phyloP scores from a whole-genome alignment of 352 stramenopile species.

The Pythium sukuiense region DNA sequence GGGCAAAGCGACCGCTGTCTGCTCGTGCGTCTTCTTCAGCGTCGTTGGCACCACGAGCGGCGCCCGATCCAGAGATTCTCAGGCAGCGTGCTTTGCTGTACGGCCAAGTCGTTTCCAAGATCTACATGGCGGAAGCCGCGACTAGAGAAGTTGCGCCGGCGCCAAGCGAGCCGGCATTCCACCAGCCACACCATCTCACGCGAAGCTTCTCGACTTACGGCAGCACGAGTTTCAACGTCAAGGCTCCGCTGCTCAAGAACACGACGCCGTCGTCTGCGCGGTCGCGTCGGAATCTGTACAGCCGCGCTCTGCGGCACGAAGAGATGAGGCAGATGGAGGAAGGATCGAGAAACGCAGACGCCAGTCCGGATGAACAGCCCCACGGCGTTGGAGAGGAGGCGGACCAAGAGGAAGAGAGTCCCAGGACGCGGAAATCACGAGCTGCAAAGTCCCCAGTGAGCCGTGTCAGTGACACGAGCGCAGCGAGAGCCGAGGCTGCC shows the following conservation, averaged over 20 bases:
- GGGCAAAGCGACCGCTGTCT: constrained; percentile 28
- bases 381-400: background rate
- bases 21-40: constrained; percentile 23
- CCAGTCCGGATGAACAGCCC: background rate
- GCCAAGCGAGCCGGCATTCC: background rate
- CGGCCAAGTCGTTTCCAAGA: constrained; percentile 51
- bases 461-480: background rate
- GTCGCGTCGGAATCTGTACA: background rate
- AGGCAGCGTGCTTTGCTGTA: constrained; percentile 52
- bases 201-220: constrained; percentile 35
- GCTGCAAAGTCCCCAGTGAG: background rate
- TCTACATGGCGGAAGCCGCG: constrained; percentile 33
- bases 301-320: background rate
- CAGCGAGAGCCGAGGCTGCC: background rate
- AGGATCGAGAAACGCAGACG: background rate
- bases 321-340: background rate
- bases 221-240: constrained; percentile 25
- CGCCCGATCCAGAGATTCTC: constrained; percentile 30
- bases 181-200: constrained; percentile 24
- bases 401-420: background rate
- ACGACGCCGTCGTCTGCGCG: constrained; percentile 4
- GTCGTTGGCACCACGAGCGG: background rate
- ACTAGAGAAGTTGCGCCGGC: background rate
- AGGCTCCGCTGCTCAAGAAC: constrained; percentile 19
- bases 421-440: background rate